These are phyloP conservation scores for Microthlaspi erraticum DNA, from an alignment of 345 rosid genomes.

Conservation along the genomic window DNA sequence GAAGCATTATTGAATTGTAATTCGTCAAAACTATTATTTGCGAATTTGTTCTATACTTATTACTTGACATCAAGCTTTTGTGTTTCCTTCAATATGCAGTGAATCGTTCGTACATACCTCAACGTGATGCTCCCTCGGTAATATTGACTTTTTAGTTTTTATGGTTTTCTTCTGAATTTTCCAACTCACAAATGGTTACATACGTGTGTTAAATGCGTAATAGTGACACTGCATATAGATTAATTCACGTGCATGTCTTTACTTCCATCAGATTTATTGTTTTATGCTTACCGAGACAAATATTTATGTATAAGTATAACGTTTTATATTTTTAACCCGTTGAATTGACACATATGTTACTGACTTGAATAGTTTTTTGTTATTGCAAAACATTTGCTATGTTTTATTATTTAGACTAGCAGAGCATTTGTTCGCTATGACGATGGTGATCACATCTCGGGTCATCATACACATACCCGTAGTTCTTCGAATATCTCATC, in stretches of 20 bases:
- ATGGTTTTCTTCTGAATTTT: background rate
- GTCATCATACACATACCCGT: background rate
- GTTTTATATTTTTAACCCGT: background rate
- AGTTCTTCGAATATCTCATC: background rate
- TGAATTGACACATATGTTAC: background rate
- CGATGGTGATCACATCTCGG: constrained; percentile 11
- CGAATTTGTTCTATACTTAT: background rate
- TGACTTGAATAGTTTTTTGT: background rate
- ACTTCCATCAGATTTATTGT: background rate
- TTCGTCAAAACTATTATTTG: background rate
- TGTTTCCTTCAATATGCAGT: constrained; percentile 22
- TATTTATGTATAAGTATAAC: no score
- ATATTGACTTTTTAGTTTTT: background rate
- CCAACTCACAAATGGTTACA: background rate
- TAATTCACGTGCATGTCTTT: background rate
- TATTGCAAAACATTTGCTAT: background rate
- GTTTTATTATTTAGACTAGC: constrained; percentile 15
- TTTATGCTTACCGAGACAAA: background rate
- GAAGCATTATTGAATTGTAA: background rate
- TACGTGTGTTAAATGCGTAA: background rate
- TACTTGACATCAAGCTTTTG: background rate
- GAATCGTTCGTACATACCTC: constrained; percentile 34
- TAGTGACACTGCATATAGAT: background rate
- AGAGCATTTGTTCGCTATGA: background rate
- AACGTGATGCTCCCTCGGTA: constrained; percentile 37